Evolutionary conservation across 1,139 yeast species (phyloP).

Genomic region (Debaryomyces fabryi): DNA sequence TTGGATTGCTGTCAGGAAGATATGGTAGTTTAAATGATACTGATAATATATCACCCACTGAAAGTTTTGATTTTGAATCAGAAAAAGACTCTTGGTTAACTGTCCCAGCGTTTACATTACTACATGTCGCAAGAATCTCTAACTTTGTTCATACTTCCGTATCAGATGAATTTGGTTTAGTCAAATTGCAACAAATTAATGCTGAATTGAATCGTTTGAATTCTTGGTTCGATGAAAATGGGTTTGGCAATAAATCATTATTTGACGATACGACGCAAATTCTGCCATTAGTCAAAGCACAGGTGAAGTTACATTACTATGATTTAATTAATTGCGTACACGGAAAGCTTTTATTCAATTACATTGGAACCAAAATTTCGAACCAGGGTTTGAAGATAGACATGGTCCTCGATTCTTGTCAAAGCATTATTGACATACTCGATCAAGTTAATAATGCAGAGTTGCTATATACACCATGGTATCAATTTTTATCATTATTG

Average conservation of each 20-base stretch:
- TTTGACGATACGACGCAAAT: constrained; percentile 22
- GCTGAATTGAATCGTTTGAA: constrained; percentile 33
- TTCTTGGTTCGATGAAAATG: constrained; percentile 40
- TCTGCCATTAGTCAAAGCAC: constrained; percentile 35
- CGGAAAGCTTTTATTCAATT: constrained; percentile 39
- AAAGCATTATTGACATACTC: constrained; percentile 38
- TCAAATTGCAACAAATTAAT: constrained; percentile 39
- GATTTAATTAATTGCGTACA: constrained; percentile 42
- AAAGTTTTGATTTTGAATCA: constrained; percentile 36
- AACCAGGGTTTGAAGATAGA: constrained; percentile 37
- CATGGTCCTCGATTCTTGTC: constrained; percentile 39
- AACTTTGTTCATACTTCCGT: constrained; percentile 35
- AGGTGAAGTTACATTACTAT: constrained; percentile 44
- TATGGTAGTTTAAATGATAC: constrained; percentile 42
- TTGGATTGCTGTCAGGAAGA: constrained; percentile 60
- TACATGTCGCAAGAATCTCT: constrained; percentile 45
- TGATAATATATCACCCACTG: constrained; percentile 38
- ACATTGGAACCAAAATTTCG: constrained; percentile 35
- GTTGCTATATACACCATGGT: constrained; percentile 55
- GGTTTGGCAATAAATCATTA: constrained; percentile 36
- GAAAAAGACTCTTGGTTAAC: constrained; percentile 57
- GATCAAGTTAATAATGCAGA: constrained; percentile 38
- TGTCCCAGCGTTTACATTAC: constrained; percentile 50
- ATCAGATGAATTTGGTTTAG: constrained; percentile 29
- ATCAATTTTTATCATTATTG: constrained; percentile 47